Percentiles rank a stretch among this genome's conserved stretches.
phyloP scores from a whole-genome alignment of 139 green algal species.

The Limnomonas spitsbergensis region DNA sequence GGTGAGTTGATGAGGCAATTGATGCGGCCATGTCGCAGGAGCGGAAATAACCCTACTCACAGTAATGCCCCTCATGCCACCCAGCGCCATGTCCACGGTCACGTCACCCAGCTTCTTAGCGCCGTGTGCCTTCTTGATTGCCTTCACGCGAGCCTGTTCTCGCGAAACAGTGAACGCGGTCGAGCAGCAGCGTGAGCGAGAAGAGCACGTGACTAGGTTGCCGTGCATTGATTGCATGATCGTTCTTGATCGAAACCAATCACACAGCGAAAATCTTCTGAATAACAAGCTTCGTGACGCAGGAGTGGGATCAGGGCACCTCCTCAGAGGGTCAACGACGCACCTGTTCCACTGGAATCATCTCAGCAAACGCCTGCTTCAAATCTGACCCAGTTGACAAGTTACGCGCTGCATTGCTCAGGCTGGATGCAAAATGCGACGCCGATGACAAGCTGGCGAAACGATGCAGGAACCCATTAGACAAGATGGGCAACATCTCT shows the following conservation, averaged over 20 bases:
- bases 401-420: not conserved
- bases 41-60: too few relatives aligned
- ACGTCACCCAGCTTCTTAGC: conserved; percentile 73
- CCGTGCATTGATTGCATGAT: too few relatives aligned
- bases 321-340: too few relatives aligned
- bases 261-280: too few relatives aligned
- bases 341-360: conserved; percentile 73
- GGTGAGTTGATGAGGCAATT: too few relatives aligned
- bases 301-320: too few relatives aligned
- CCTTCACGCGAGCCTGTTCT: conserved; percentile 79
- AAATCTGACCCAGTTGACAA: conserved; percentile 35
- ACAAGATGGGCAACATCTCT: not conserved
- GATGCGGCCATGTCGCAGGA: too few relatives aligned
- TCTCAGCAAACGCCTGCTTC: conserved; percentile 52
- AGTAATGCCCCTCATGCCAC: conserved; percentile 96
- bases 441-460: not conserved
- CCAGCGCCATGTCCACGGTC: conserved; percentile 87
- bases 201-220: too few relatives aligned
- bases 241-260: too few relatives aligned
- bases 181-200: not conserved
- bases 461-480: not conserved
- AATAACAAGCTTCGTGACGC: too few relatives aligned
- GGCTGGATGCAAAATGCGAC: not conserved
- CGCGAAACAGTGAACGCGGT: not conserved
- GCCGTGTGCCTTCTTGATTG: conserved; percentile 77